Evolutionary conservation across 306 rosid genomes (phyloP).

Genomic region (Vigna mungo): DNA sequence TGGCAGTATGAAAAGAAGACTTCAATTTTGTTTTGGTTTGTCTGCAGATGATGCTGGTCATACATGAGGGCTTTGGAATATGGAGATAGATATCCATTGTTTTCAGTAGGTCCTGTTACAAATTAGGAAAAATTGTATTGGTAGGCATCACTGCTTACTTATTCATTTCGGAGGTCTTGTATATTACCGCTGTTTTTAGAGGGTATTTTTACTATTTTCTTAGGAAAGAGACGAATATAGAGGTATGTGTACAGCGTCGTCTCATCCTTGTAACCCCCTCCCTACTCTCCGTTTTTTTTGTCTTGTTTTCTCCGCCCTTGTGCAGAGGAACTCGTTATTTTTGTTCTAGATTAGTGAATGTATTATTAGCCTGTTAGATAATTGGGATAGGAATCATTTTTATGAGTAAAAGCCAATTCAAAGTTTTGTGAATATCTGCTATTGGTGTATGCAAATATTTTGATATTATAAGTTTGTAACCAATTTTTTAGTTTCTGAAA

Average conservation of each 20-base stretch:
- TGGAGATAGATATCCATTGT: slow-evolving; percentile 52
- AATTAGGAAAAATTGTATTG: slow-evolving; percentile 56
- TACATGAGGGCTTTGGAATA: slow-evolving; percentile 62
- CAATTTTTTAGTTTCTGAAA: slow-evolving; percentile 49
- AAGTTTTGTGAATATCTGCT: slow-evolving; percentile 80
- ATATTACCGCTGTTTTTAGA: slow-evolving; percentile 79
- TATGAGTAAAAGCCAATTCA: slow-evolving; percentile 73
- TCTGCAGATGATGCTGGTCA: slow-evolving; percentile 79
- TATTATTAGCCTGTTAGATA: slow-evolving; percentile 64
- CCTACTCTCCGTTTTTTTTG: not conserved
- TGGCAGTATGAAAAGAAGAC: slow-evolving; percentile 5
- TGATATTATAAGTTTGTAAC: slow-evolving; percentile 43
- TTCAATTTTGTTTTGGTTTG: slow-evolving; percentile 40
- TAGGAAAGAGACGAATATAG: slow-evolving; percentile 85
- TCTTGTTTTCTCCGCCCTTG: slow-evolving; percentile 54
- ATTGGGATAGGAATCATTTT: slow-evolving; percentile 76
- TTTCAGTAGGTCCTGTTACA: slow-evolving; percentile 60
- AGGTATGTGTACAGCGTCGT: slow-evolving; percentile 93
- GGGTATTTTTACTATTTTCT: slow-evolving; percentile 35
- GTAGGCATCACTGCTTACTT: slow-evolving; percentile 51
- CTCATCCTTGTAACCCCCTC: slow-evolving; percentile 58
- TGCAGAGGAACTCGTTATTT: slow-evolving; percentile 63
- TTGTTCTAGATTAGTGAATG: slow-evolving; percentile 78
- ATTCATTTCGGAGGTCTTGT: slow-evolving; percentile 67
- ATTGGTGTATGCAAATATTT: slow-evolving; percentile 44